These are phyloP conservation scores for Populus tremula DNA, from an alignment of 345 rosid species.

Conservation along the genomic window DNA sequence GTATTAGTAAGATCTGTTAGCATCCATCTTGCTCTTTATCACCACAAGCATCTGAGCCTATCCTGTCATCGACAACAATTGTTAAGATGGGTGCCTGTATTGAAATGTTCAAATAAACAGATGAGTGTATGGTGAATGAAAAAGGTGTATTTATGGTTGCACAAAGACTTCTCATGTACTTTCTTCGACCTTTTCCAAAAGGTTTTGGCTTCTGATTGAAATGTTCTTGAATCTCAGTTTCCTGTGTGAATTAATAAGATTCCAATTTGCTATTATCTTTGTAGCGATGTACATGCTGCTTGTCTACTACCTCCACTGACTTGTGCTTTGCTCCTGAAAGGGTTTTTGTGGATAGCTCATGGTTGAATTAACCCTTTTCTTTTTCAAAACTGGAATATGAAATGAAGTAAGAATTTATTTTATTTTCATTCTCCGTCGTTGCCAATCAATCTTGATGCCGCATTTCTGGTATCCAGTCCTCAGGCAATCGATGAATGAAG, in stretches of 20 bases:
- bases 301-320: not conserved
- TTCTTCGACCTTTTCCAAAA: conserved; percentile 4
- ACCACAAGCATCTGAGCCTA: conserved; percentile 15
- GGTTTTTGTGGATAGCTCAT: not conserved
- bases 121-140: conserved; percentile 26
- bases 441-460: not conserved
- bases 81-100: conserved; percentile 19
- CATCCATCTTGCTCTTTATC: conserved; percentile 16
- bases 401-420: not conserved
- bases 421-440: no score
- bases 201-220: not conserved
- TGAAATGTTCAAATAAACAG: conserved; percentile 34
- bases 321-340: not conserved
- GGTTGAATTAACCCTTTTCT: not conserved
- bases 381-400: not conserved
- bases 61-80: conserved; percentile 15
- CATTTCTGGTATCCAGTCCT: no score
- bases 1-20: conserved; percentile 34
- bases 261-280: conserved; percentile 9
- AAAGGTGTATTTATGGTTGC: conserved; percentile 8
- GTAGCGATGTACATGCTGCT: not conserved
- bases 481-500: no score
- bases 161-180: conserved; percentile 19
- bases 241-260: conserved; percentile 30
- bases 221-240: conserved; percentile 20